Base-by-base conservation (phyloP, 176 grass and related monocot species). In the Oryza rufipogon region DNA sequence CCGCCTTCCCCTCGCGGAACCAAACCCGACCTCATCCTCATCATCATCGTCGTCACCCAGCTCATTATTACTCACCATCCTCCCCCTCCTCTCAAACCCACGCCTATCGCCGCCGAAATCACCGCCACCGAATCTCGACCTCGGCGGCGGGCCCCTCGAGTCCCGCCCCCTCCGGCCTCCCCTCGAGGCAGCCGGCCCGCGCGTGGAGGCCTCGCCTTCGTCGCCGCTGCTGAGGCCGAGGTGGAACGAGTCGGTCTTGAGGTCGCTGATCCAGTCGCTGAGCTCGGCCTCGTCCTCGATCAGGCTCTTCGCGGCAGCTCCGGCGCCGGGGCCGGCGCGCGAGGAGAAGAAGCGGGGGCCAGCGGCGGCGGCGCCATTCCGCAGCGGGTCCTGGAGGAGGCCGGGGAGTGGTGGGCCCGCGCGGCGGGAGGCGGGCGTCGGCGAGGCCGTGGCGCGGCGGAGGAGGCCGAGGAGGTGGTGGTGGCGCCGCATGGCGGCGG, bases 211-310 rank as follows among this genome's bases (percentile, higher is more conserved):
- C 3, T 73, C 83, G 3, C 89, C 81, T 38, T 93, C 94, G 20
- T 88, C 88, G 66, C 90, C 94, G 73, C 94, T 93, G 84, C 88
- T 91, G 65, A 89, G 36, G 16, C 82, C 82, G 23, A 90, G 75
- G 72, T 90, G 79, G 47, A 90, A 87, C 20, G 86, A 93, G 71
- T 93, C 89, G 41, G 76, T 90, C 83, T 91, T 92, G 39, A 95
- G 78, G 77, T 98, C 91, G 30, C 89, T 85, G 70, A 95, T 49
- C 96, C 91, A 93, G 75, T 98, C 93, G 77, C 89, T 93, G 44
- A 95, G 93, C 48, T 93, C 93, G 10, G 91, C 96, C 78, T 98
- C 87, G 78, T 95, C 96, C 11, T 95, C 93, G 49, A 92, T 85
- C 52, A 95, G 86, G 85, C 92, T 93, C 83, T 87, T 93, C 32